Conservation (phyloP, 371 early-diverging fungal species). For the Dinochytrium kinnereticum region DNA sequence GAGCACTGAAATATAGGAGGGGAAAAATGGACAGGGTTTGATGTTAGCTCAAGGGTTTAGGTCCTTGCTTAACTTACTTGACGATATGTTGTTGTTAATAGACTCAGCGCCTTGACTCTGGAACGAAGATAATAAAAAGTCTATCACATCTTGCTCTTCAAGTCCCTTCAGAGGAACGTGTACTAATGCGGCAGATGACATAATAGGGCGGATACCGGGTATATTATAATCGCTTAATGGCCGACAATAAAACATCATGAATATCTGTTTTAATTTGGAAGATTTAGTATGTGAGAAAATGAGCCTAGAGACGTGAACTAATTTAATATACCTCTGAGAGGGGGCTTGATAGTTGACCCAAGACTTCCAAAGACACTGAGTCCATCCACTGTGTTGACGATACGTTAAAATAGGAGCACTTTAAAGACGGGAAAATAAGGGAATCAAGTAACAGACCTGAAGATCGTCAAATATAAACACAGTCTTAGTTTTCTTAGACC, state of each 20-base stretch:
- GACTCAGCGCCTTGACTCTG: neutral
- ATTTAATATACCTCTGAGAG: no score
- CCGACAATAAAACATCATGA: neutral
- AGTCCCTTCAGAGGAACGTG: neutral
- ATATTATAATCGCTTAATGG: neutral
- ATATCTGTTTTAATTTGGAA: no score
- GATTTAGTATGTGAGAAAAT: no score
- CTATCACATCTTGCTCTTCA: neutral
- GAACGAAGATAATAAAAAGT: neutral
- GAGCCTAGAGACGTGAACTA: no score
- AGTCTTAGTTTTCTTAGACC: neutral
- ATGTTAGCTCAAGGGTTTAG: neutral
- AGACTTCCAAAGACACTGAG: neutral
- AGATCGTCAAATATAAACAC: slow-evolving; percentile 15
- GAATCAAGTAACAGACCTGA: slow-evolving; percentile 3
- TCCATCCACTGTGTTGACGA: slow-evolving; percentile 17
- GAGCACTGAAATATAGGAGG: neutral
- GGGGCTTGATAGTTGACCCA: no score
- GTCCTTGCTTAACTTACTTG: neutral
- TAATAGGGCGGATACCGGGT: neutral
- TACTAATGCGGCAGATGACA: neutral
- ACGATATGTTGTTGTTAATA: neutral
- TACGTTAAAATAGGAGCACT: no score
- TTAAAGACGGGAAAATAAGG: neutral
- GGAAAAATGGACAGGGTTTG: neutral